A percentile compares a stretch with the other conserved stretches of the same genome.
Conservation (phyloP, 169 alveolate species). For the Plasmodium yoelii region DNA sequence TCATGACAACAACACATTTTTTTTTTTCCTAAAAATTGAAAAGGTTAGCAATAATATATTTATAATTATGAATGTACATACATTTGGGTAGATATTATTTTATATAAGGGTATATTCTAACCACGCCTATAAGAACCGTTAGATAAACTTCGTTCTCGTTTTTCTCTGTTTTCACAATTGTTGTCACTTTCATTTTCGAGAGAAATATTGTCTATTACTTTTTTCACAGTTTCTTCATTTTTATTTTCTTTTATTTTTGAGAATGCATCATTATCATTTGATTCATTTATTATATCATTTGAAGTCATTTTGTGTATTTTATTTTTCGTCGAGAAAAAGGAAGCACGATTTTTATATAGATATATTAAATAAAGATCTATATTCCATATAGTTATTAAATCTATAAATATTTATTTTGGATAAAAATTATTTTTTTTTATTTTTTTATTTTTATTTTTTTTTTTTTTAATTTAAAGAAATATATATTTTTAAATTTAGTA, state of each 20-base stretch:
- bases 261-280: slow-evolving; percentile 17
- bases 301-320: slow-evolving; percentile 34
- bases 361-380: too few relatives aligned
- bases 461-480: too few relatives aligned
- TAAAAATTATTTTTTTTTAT: too few relatives aligned
- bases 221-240: slow-evolving; percentile 23
- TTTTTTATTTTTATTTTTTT: too few relatives aligned
- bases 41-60: not conserved
- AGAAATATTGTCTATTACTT: slow-evolving; percentile 16
- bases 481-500: too few relatives aligned
- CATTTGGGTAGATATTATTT: not conserved
- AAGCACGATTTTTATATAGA: not conserved
- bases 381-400: too few relatives aligned
- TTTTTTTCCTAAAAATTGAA: slow-evolving; percentile 14
- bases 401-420: too few relatives aligned
- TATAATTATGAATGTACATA: slow-evolving; percentile 5
- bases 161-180: slow-evolving; percentile 60
- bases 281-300: slow-evolving; percentile 17
- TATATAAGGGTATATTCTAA: not conserved
- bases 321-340: not conserved
- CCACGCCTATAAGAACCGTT: slow-evolving; percentile 48
- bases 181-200: slow-evolving; percentile 25
- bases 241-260: slow-evolving; percentile 15
- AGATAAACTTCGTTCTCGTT: slow-evolving; percentile 65
- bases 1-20: slow-evolving; percentile 44